Conservation (phyloP, 495 filamentous ascomycete species). For the Aspergillus sparsus region DNA sequence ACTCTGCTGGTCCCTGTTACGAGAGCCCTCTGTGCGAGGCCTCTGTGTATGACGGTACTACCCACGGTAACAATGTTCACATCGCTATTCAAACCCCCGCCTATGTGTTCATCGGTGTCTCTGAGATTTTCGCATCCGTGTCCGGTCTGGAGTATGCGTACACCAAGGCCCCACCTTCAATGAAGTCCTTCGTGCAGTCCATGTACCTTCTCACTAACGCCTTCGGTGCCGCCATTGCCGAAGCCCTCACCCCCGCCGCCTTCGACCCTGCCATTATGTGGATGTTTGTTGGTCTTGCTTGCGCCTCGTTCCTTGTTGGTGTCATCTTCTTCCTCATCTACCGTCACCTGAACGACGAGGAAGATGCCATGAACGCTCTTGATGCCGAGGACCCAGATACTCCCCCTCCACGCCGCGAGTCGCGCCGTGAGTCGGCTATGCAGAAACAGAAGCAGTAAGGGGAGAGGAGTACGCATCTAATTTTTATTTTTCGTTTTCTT, state of each 20-base stretch:
- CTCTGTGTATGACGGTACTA: conserved; percentile 33
- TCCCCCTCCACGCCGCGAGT: conserved; percentile 6
- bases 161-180: conserved; percentile 79
- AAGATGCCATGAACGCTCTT: conserved; percentile 51
- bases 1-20: conserved; percentile 57
- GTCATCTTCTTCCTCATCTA: conserved; percentile 48
- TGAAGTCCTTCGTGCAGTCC: conserved; percentile 77
- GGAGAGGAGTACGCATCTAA: too few relatives aligned
- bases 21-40: conserved; percentile 37
- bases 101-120: conserved; percentile 70
- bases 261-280: conserved; percentile 70
- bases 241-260: conserved; percentile 67
- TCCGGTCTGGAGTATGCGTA: conserved; percentile 76
- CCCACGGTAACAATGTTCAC: conserved; percentile 53
- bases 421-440: background rate
- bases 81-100: conserved; percentile 70
- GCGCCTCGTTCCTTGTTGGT: conserved; percentile 44
- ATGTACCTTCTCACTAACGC: conserved; percentile 75
- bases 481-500: background rate
- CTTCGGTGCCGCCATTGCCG: conserved; percentile 68
- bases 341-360: conserved; percentile 45
- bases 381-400: conserved; percentile 33
- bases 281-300: conserved; percentile 66
- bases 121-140: conserved; percentile 74
- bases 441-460: conserved; percentile 1